phyloP scores from a whole-genome alignment of 352 stramenopile species.

The Labyrinthula sp. region DNA sequence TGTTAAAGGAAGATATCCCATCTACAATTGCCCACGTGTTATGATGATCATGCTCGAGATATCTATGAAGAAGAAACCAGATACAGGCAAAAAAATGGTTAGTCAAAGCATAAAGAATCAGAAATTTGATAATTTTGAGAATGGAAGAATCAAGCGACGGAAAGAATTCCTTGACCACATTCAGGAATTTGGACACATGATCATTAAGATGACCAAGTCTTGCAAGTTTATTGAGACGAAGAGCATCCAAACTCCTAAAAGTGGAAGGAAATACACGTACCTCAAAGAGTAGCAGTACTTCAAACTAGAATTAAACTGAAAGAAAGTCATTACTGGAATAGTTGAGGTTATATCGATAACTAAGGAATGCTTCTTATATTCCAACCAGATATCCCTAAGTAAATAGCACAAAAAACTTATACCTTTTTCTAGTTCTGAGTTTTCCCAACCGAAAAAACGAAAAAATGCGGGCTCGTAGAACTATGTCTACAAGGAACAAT shows the following conservation, averaged over 20 bases:
- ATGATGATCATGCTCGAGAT: constrained; percentile 33
- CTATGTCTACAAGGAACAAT: constrained; percentile 40
- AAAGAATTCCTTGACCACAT: constrained; percentile 36
- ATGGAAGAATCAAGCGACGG: constrained; percentile 37
- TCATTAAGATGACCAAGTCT: constrained; percentile 22
- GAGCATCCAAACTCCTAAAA: too few relatives aligned
- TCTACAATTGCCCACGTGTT: constrained; percentile 42
- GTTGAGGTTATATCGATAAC: too few relatives aligned
- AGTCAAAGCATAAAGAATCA: constrained; percentile 36
- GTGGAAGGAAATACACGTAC: too few relatives aligned
- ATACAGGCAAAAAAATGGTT: constrained; percentile 41
- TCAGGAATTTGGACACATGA: constrained; percentile 8
- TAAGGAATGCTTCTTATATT: too few relatives aligned
- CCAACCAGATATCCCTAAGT: too few relatives aligned
- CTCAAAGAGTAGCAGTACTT: too few relatives aligned
- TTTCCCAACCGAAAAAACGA: constrained; percentile 33
- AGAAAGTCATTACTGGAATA: too few relatives aligned
- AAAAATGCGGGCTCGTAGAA: constrained; percentile 34
- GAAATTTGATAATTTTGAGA: constrained; percentile 33
- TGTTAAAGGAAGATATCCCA: constrained; percentile 36
- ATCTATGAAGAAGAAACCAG: constrained; percentile 43
- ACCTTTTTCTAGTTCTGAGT: too few relatives aligned
- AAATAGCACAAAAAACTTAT: too few relatives aligned
- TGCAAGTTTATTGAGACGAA: too few relatives aligned
- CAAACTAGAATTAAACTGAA: too few relatives aligned